Percentiles rank a stretch among this genome's conserved stretches.
Conservation (phyloP, 2,329 filamentous ascomycete genomes). For the Sordariomycetes sp. region DNA sequence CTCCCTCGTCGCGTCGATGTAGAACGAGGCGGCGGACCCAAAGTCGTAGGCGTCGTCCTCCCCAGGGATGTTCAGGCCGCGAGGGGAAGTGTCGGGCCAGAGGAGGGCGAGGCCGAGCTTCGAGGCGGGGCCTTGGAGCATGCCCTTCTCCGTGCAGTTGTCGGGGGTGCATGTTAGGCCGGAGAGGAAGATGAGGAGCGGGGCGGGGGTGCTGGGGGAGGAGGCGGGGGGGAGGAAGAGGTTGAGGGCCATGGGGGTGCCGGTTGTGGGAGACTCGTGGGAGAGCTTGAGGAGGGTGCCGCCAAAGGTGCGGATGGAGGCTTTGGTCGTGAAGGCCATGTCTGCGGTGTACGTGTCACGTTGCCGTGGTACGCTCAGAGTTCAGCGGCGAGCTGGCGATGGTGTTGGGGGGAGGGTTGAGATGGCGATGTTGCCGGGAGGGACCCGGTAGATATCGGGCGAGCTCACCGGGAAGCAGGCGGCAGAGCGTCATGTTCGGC, state of each 20-base stretch:
- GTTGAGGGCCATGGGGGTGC: constrained; percentile 85
- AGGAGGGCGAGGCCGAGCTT: constrained; percentile 79
- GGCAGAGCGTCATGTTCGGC: background rate
- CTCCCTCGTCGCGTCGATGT: constrained; percentile 68
- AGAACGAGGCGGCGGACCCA: constrained; percentile 85
- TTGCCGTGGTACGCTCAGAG: background rate
- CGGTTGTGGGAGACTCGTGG: constrained; percentile 66
- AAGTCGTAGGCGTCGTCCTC: constrained; percentile 90
- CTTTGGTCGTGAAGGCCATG: constrained; percentile 83
- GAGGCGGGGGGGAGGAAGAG: constrained; percentile 76
- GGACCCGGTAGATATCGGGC: background rate
- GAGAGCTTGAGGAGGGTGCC: constrained; percentile 90
- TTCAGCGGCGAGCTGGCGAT: background rate
- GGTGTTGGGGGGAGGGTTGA: background rate
- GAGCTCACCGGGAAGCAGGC: background rate
- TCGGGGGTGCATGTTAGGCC: constrained; percentile 92
- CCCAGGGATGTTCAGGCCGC: constrained; percentile 66
- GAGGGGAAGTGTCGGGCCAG: constrained; percentile 89
- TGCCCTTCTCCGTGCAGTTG: constrained; percentile 71
- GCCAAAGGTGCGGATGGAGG: constrained; percentile 82
- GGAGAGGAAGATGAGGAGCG: constrained; percentile 84
- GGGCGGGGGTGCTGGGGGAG: constrained; percentile 39
- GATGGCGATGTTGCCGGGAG: background rate
- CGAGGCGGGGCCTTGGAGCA: constrained; percentile 76
- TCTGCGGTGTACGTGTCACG: constrained; percentile 11